phyloP scores from a whole-genome alignment of 106 monocot genomes.

The Dioscorea alata region DNA sequence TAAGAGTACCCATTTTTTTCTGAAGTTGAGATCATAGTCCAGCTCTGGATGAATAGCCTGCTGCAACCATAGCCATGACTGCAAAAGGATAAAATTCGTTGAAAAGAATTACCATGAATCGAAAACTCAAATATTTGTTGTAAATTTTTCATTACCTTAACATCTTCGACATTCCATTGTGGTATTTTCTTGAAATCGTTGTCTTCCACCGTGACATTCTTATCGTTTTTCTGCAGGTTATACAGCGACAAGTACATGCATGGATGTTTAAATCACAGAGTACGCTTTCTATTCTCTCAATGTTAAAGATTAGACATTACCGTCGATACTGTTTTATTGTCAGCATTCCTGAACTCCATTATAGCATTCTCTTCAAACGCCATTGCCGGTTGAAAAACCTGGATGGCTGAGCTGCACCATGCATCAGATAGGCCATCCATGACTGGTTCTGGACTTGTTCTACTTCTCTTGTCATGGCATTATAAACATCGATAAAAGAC shows the following conservation, averaged over 20 bases:
- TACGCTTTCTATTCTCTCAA: background rate
- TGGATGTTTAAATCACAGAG: no score
- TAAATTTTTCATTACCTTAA: constrained; percentile 42
- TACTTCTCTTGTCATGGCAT: no score
- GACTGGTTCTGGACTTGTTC: constrained; percentile 9
- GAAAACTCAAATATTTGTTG: background rate
- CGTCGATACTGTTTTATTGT: background rate
- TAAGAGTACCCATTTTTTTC: constrained; percentile 59
- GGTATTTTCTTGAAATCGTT: constrained; percentile 22
- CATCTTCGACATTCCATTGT: constrained; percentile 53
- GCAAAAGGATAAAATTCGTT: background rate
- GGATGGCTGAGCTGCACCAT: constrained; percentile 58
- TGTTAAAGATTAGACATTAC: constrained; percentile 10
- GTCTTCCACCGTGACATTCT: constrained; percentile 20
- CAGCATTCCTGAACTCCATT: background rate
- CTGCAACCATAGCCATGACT: constrained; percentile 88
- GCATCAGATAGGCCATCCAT: constrained; percentile 41
- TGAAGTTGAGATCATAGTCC: constrained; percentile 49
- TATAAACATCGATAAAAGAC: background rate
- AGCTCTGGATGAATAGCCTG: constrained; percentile 78
- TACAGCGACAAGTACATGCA: background rate
- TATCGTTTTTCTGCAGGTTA: constrained; percentile 27
- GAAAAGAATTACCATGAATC: no score
- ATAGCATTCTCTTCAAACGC: constrained; percentile 9
- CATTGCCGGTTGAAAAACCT: constrained; percentile 36